Base-by-base conservation (phyloP, 331 rosid genomes). In the Pyrus hybrid region DNA sequence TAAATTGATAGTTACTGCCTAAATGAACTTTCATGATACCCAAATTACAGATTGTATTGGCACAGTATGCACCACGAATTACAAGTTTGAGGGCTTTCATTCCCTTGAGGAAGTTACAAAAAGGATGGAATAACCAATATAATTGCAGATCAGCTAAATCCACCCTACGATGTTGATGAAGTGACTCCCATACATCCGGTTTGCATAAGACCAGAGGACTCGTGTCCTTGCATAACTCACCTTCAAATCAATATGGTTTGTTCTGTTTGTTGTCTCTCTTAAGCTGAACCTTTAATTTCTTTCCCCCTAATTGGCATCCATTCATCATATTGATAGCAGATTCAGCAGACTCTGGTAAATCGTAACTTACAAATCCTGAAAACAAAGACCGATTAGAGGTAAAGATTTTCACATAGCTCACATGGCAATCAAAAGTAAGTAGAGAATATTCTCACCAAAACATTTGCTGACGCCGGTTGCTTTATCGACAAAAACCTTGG, bases 401-500 rank as follows among this genome's bases (percentile, higher is more conserved):
- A 29, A 68, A 74, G 43, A 73, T 35, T 45, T 45, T 70, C 60
- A 76, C n/a, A 11, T 22, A 41, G 79, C 72, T 57, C 70, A 9
- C 47, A 78, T 35, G 35, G 75, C 62, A 80, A 80, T 81, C 76
- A 80, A 22, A 23, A 73, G 62, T 28, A 78, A 49, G 57, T 51
- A 35, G 62, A 58, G 70, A 62, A 58, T 6, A 53, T 56, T 81
- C 88, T 90, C 86, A 95, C 99, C 98, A 28, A 95, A 95, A 85
- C 99, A 95, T 89, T 95, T 95, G 91, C 99, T 95, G 78, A 86
- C 93, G 61, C 99, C 94, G 2, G 99, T 92, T 83, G 96, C 93
- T 88, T 95, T 95, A 87, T 95, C 99, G 10, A 95, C 97, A 83
- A 89, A 95, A 78, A 95, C 96, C 90, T 95, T 95, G 76, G 99